Percentiles rank a stretch among this genome's conserved stretches.
These are phyloP conservation scores for Botrytis cinerea DNA, from an alignment of 2,329 filamentous ascomycete genomes.

Conservation along the genomic window DNA sequence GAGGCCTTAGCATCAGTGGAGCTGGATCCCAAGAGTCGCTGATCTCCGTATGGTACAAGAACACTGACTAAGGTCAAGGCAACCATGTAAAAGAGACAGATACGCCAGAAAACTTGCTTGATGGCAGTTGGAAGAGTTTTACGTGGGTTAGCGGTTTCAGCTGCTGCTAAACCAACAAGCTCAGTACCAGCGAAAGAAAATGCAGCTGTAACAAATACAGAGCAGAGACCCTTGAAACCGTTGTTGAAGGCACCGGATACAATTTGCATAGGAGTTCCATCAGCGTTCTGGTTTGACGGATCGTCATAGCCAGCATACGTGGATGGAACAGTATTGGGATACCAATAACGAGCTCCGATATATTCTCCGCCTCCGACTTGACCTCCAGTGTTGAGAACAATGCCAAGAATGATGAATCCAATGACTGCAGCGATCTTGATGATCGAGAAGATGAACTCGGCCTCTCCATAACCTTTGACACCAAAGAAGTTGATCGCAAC, in stretches of 20 bases:
- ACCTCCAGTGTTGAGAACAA: slow-evolving; percentile 59
- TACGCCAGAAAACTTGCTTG: slow-evolving; percentile 58
- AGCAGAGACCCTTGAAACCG: slow-evolving; percentile 53
- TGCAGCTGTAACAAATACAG: slow-evolving; percentile 54
- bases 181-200: slow-evolving; percentile 56
- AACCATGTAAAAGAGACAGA: slow-evolving; percentile 54
- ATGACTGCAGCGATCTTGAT: slow-evolving; percentile 72
- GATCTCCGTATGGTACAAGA: slow-evolving; percentile 49
- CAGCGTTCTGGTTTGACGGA: slow-evolving; percentile 18
- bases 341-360: slow-evolving; percentile 63
- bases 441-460: slow-evolving; percentile 82
- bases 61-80: slow-evolving; percentile 54
- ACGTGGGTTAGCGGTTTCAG: slow-evolving; percentile 52
- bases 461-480: slow-evolving; percentile 84
- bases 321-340: slow-evolving; percentile 47
- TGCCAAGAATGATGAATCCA: slow-evolving; percentile 66
- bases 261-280: slow-evolving; percentile 27
- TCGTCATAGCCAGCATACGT: slow-evolving; percentile 46
- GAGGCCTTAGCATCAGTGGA: slow-evolving; percentile 47
- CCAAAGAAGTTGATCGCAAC: slow-evolving; percentile 84
- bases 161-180: slow-evolving; percentile 54
- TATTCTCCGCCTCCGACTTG: slow-evolving; percentile 53
- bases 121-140: slow-evolving; percentile 52
- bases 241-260: slow-evolving; percentile 46
- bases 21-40: slow-evolving; percentile 42